These are phyloP conservation scores for Gossypium stocksii DNA, from an alignment of 345 rosid genomes.

Conservation along the genomic window DNA sequence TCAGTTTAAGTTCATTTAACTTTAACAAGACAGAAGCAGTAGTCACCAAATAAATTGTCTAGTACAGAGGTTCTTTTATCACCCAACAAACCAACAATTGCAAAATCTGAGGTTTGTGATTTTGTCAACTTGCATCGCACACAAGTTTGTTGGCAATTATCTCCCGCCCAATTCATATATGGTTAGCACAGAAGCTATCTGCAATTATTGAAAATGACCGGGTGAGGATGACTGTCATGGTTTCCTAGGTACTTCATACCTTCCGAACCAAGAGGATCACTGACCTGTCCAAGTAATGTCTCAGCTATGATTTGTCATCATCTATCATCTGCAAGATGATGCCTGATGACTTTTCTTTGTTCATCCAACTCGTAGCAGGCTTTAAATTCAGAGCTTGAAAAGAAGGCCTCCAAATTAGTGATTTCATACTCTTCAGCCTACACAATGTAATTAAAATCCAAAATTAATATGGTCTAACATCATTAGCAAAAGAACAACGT, in stretches of 20 bases:
- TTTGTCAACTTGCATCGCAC: background rate
- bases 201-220: background rate
- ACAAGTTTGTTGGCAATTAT: background rate
- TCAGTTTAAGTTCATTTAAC: background rate
- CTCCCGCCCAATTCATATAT: too few species aligned
- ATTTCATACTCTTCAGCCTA: slow-evolving; percentile 92
- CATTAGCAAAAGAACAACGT: background rate
- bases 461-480: background rate
- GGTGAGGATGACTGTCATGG: background rate
- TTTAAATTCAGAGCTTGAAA: slow-evolving; percentile 62
- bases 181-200: background rate
- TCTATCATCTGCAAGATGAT: slow-evolving; percentile 19
- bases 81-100: background rate
- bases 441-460: slow-evolving; percentile 1
- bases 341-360: slow-evolving; percentile 51
- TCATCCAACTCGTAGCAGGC: slow-evolving; percentile 66
- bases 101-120: background rate
- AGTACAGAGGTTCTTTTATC: background rate
- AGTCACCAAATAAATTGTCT: background rate
- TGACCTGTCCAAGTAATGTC: background rate
- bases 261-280: background rate
- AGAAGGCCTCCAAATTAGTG: slow-evolving; percentile 66
- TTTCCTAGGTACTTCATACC: background rate
- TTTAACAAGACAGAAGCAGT: background rate
- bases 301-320: background rate